A percentile compares a stretch with the other conserved stretches of the same genome.
These are phyloP conservation scores for Prunus mongolica DNA, from an alignment of 306 rosid genomes.

Conservation along the genomic window DNA sequence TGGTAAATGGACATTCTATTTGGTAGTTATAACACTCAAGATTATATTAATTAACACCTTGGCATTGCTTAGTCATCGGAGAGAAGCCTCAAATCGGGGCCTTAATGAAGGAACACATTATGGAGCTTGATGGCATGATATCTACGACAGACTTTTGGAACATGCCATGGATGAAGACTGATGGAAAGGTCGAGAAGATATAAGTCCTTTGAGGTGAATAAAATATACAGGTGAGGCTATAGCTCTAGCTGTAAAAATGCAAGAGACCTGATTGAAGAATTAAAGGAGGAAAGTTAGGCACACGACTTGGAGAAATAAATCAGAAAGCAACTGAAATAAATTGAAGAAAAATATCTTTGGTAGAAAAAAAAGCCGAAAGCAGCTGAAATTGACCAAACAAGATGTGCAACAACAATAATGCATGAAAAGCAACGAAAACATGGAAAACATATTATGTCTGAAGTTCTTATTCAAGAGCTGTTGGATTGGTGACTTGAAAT, in stretches of 20 bases:
- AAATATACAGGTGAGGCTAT: not conserved
- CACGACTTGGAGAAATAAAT: not conserved
- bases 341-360: not conserved
- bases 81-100: too few species aligned
- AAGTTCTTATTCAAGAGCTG: not conserved
- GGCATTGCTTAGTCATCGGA: too few species aligned
- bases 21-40: too few species aligned
- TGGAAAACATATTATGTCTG: not conserved
- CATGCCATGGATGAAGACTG: not conserved
- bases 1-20: too few species aligned
- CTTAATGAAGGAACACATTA: too few species aligned
- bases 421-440: conserved; percentile 10
- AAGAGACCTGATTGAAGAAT: not conserved
- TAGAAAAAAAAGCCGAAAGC: too few species aligned
- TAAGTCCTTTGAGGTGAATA: not conserved
- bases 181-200: not conserved
- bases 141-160: not conserved
- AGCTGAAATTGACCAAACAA: not conserved
- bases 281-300: not conserved
- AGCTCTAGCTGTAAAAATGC: not conserved
- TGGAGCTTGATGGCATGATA: not conserved
- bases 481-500: not conserved
- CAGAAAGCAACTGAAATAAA: not conserved
- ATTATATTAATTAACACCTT: too few species aligned
- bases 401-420: not conserved